Base-by-base conservation (phyloP, 177 flowering plant genomes). In the Vitis hybrid region DNA sequence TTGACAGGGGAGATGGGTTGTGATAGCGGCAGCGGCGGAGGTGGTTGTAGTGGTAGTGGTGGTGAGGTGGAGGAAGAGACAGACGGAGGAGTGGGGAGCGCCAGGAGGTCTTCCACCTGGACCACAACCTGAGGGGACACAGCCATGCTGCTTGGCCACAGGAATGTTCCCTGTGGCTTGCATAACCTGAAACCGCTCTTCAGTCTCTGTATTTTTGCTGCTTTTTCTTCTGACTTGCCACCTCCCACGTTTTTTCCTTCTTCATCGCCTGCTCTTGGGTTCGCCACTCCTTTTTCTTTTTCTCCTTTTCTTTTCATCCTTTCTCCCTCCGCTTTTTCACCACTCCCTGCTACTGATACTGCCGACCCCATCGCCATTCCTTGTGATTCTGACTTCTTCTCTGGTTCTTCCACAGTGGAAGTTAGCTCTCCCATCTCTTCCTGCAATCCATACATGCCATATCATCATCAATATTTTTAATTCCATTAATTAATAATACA, bases 141-240 rank as follows among this genome's bases (percentile, higher is more conserved):
- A 48, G 3, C 66, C 76, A 67, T 45, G 65, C 49, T 77, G 79
- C 73, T 76, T 52, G 90, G 89, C 90, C 89, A 87, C n/a, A 82
- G 81, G 70, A 87, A 82, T 13, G 80, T 80, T 10, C 90, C 89
- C 58, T 79, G 85, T 9, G 92, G 90, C 73, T 76, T 85, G 84
- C 90, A 87, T 26, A 88, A 78, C 60, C 82, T 87, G 87, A 88
- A 88, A 4, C 97, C 97, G 73, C 97, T 91, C 75, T 78, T 86
- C 65, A 84, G 83, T 74, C 85, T 81, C 67, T 85, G 80, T 51
- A 80, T 78, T 67, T 78, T 86, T 4, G 83, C 84, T 74, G 84
- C 86, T 64, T 74, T 79, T 73, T 70, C 80, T 51, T 75, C 82
- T 56, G 75, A 67, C 12, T 26, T 54, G n/a, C 17, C 30, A 14